phyloP scores from a whole-genome alignment of 2,329 filamentous ascomycete genomes.

The Penicillium sp. region DNA sequence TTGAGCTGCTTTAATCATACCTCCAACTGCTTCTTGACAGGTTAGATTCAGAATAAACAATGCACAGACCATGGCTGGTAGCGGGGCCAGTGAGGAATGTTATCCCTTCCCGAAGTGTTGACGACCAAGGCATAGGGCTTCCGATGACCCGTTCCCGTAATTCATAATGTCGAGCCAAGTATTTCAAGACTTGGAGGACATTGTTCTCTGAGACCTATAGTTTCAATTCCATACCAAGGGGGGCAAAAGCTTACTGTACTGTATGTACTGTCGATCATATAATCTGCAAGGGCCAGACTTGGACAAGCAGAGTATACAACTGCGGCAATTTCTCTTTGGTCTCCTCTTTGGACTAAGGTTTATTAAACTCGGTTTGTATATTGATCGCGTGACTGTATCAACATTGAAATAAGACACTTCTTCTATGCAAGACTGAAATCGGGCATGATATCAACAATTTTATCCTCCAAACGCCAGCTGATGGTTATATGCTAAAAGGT shows the following conservation, averaged over 20 bases:
- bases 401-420: conserved; percentile 1
- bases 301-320: neutral
- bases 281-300: conserved; percentile 12
- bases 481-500: conserved; percentile 1
- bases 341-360: neutral
- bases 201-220: conserved; percentile 4
- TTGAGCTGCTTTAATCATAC: neutral
- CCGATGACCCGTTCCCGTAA: neutral
- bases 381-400: conserved; percentile 1
- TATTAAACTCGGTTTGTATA: neutral
- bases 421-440: neutral
- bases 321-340: neutral
- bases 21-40: neutral
- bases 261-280: conserved; percentile 6
- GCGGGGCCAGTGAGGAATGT: conserved; percentile 15
- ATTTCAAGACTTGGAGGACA: conserved; percentile 4
- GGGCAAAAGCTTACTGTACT: neutral
- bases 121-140: conserved; percentile 14
- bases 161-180: neutral
- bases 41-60: neutral
- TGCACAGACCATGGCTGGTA: conserved; percentile 6
- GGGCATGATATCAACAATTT: neutral
- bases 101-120: conserved; percentile 22
- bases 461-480: neutral
- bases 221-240: conserved; percentile 21